Percentiles rank a stretch among this genome's conserved stretches.
These are phyloP conservation scores for Pythium phragmitis DNA, from an alignment of 352 stramenopile genomes.

Conservation along the genomic window DNA sequence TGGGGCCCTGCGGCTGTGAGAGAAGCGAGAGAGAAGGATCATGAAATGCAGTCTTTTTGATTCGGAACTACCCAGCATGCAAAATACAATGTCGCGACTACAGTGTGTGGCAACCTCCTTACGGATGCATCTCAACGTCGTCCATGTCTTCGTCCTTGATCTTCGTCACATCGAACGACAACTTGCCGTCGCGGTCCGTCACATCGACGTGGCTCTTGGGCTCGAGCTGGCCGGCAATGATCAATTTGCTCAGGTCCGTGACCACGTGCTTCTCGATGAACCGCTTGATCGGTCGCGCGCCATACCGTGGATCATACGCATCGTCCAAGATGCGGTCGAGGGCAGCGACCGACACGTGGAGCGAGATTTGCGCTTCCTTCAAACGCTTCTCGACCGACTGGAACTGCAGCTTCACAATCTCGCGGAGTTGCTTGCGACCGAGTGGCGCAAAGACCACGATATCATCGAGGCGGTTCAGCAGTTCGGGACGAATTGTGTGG, in stretches of 20 bases:
- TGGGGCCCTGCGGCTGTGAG: slow-evolving; percentile 2
- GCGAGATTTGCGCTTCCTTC: slow-evolving; percentile 65
- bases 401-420: slow-evolving; percentile 94
- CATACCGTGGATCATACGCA: slow-evolving; percentile 93
- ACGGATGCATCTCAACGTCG: slow-evolving; percentile 18
- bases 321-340: slow-evolving; percentile 91
- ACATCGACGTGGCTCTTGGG: slow-evolving; percentile 73
- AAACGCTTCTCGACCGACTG: slow-evolving; percentile 79
- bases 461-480: slow-evolving; percentile 96
- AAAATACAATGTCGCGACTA: too few relatives aligned
- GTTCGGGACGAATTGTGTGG: slow-evolving; percentile 91
- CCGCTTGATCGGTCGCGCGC: slow-evolving; percentile 93
- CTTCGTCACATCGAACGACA: slow-evolving; percentile 57
- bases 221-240: slow-evolving; percentile 52
- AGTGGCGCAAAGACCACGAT: slow-evolving; percentile 97
- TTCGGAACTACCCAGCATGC: too few relatives aligned
- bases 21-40: neutral
- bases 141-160: slow-evolving; percentile 35
- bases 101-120: slow-evolving; percentile 2
- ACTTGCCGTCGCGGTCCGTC: slow-evolving; percentile 38
- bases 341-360: slow-evolving; percentile 76
- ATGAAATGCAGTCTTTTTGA: neutral
- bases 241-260: slow-evolving; percentile 82
- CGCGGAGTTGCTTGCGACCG: slow-evolving; percentile 77
- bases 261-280: slow-evolving; percentile 95